Conservation (phyloP, 257 asterid species). For the Lithospermum erythrorhizon region DNA sequence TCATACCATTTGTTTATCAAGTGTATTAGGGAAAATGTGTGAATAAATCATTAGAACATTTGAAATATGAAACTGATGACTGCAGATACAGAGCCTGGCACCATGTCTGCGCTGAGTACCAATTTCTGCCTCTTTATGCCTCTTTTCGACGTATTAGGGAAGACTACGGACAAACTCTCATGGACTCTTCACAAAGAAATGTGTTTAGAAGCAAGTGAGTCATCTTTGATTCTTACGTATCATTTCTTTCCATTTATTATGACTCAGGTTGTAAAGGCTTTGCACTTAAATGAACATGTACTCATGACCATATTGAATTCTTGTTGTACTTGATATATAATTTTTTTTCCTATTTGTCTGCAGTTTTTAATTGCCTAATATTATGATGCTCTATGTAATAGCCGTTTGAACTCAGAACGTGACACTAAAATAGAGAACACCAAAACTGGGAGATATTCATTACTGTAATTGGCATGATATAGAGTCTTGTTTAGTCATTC, state of each 20-base stretch:
- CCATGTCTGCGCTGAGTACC: slow-evolving; percentile 46
- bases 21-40: too few species aligned
- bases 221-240: neutral
- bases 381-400: too few species aligned
- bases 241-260: neutral
- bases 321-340: too few species aligned
- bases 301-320: too few species aligned
- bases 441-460: neutral
- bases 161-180: slow-evolving; percentile 40
- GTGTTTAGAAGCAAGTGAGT: slow-evolving; percentile 58
- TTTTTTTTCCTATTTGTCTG: too few species aligned
- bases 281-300: too few species aligned
- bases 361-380: too few species aligned
- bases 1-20: too few species aligned
- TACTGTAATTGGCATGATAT: neutral
- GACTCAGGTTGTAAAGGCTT: neutral
- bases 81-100: slow-evolving; percentile 80
- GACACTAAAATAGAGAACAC: too few species aligned
- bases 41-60: too few species aligned
- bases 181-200: slow-evolving; percentile 63
- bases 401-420: too few species aligned
- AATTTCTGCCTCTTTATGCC: slow-evolving; percentile 98
- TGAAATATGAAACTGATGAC: too few species aligned
- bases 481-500: neutral
- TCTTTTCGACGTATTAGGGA: slow-evolving; percentile 57